A percentile compares a stretch with the other conserved stretches of the same genome.
These are phyloP conservation scores for Agaricales sp. DNA, from an alignment of 1,284 basidiomycete species.

Conservation along the genomic window DNA sequence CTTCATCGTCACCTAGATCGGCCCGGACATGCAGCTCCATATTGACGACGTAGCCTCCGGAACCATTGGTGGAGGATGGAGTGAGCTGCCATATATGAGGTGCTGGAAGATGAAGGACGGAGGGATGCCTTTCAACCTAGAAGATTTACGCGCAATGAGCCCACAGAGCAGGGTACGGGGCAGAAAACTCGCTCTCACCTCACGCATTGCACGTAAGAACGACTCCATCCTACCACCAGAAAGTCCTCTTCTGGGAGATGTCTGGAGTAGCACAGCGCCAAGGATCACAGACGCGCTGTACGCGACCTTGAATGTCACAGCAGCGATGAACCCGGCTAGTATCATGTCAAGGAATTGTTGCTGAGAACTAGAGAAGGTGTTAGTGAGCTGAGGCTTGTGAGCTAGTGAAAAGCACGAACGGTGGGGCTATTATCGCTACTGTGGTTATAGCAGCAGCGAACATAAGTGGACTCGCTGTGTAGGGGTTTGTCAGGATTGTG, in stretches of 20 bases:
- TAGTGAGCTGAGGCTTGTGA: constrained; percentile 11
- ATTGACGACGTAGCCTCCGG: constrained; percentile 57
- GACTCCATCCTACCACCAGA: constrained; percentile 62
- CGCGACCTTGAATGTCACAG: constrained; percentile 71
- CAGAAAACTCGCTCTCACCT: constrained; percentile 33
- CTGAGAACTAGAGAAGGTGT: constrained; percentile 28
- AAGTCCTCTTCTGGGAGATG: constrained; percentile 59
- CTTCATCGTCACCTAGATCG: constrained; percentile 63
- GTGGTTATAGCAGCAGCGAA: constrained; percentile 33
- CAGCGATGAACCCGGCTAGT: constrained; percentile 63
- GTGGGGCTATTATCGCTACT: constrained; percentile 33
- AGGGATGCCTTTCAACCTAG: constrained; percentile 70
- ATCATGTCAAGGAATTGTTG: constrained; percentile 65
- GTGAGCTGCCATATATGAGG: constrained; percentile 84
- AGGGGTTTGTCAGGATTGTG: constrained; percentile 42
- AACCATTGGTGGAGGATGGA: constrained; percentile 23
- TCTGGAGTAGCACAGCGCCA: constrained; percentile 80
- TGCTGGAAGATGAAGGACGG: constrained; percentile 67
- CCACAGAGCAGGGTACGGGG: constrained; percentile 1
- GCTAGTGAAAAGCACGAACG: constrained; percentile 29
- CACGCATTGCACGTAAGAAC: constrained; percentile 70
- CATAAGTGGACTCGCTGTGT: constrained; percentile 28
- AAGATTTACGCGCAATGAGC: no score
- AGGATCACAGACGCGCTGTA: constrained; percentile 74
- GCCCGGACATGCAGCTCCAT: constrained; percentile 67